Percentiles rank a stretch among this genome's conserved stretches.
phyloP scores from a whole-genome alignment of 352 stramenopile species.

The Pythium volutum region DNA sequence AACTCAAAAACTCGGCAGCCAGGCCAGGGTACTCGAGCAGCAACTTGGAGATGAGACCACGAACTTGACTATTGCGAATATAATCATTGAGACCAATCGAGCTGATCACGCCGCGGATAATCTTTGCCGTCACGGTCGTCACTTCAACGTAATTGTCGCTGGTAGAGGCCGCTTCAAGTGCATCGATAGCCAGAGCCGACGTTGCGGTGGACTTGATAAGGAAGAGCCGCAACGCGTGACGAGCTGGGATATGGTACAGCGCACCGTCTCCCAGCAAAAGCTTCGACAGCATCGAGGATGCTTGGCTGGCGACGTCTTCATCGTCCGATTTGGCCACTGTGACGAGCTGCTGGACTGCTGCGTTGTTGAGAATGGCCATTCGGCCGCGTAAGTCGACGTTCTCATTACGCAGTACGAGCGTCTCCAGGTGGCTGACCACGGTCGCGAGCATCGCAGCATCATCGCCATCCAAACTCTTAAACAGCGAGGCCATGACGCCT shows the following conservation, averaged over 20 bases:
- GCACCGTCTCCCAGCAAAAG: constrained; percentile 62
- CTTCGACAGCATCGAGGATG: constrained; percentile 37
- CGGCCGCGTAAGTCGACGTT: constrained; percentile 59
- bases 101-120: constrained; percentile 63
- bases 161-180: neutral
- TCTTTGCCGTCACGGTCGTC: constrained; percentile 30
- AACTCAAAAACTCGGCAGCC: constrained; percentile 53
- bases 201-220: constrained; percentile 16
- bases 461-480: constrained; percentile 78
- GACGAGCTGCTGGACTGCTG: constrained; percentile 64
- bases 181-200: constrained; percentile 31
- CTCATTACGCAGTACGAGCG: constrained; percentile 52
- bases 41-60: constrained; percentile 55
- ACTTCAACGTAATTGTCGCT: neutral
- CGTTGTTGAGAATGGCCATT: constrained; percentile 54
- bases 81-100: constrained; percentile 67
- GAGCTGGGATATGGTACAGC: constrained; percentile 48
- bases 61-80: constrained; percentile 43
- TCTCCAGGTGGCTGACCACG: constrained; percentile 41
- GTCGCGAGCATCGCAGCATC: constrained; percentile 44
- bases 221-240: constrained; percentile 28
- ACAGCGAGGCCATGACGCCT: constrained; percentile 57
- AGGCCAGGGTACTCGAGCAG: constrained; percentile 61
- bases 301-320: constrained; percentile 33
- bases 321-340: constrained; percentile 63